Evolutionary conservation across 108 stramenopile species (phyloP), one percentile per base, ranked within the genome.

Genomic region (Pelagomonas calceolata): DNA sequence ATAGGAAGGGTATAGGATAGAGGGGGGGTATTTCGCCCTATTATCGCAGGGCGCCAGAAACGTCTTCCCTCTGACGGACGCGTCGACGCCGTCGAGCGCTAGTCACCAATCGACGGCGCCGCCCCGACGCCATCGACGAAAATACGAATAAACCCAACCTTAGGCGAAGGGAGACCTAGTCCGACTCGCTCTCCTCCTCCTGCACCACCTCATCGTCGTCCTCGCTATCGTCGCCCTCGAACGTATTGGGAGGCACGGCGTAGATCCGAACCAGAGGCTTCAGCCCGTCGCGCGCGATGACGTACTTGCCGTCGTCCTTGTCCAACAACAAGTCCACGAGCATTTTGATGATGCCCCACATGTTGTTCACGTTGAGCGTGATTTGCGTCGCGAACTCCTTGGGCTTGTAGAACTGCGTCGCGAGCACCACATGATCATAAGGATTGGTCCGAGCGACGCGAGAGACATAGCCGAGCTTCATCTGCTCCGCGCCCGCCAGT

Each of bases 301-400:
- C 95, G 75, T 93, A 99, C 87, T 98, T 99, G 51, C 96, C 95
- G 67, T 92, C 91, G 29, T 89, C 83, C 67, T 91, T 88, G 79
- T 87, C 83, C 68, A 79, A 74, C 65, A 99, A 80, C 68, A 96
- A 75, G 67, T 95, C 88, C 37, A 93, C 82, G 74, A 97, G 90
- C 90, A 92, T 86, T 68, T 96, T 91, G 73, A 99, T 85, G 76
- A 97, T 94, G 36, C 94, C 94, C 98, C 98, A 99, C 94, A 97
- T 95, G 74, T 90, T 91, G 63, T 84, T 86, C 79, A 91, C 86
- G 70, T 75, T 90, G 72, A 99, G 74, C 17, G 89, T 92, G 65
- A 99, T 95, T 85, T 97, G 98, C 30, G 84, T 84, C 18, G 96
- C 96, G 78, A 99, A 95, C 71, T 96, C 96, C 82, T 85, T 82